Base-by-base conservation (phyloP, 139 green algal species). In the Prasinococcaceae sp. region DNA sequence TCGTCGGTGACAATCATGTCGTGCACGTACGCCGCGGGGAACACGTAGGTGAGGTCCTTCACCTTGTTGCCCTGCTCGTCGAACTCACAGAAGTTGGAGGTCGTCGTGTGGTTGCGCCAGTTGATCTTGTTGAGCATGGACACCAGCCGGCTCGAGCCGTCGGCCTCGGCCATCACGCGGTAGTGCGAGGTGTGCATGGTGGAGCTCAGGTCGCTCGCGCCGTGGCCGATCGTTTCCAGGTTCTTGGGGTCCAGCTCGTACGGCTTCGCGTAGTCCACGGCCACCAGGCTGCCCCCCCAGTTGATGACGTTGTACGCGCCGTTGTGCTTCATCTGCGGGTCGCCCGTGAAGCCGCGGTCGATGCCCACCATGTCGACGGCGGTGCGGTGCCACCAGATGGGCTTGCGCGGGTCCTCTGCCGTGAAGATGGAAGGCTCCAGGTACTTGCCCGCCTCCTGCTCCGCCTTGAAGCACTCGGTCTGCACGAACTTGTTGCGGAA, bases 401-500 rank as follows among this genome's bases (percentile, higher is more conserved):
- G n/a, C n/a, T n/a, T n/a, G 28, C 61, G 46, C n/a, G 61, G 61
- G 51, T 70, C 61, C 36, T 44, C 19, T 22, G 43, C 61, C 24
- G 61, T 63, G 33, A 70, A 70, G 26, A 70, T 70, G 28, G 55
- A 65, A 2, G 44, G 44, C 32, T 54, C 28, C 17, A 37, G 39
- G 35, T 52, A 70, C 20, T 53, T 46, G 29, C 32, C 61, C 3
- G n/a, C 32, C 37, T 65, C 32, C 32, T 70, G 55, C 32, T 70
- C 61, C 17, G 53, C 23, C 20, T 53, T 30, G 20, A 70, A 65
- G 24, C 53, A 27, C 26, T 58, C 45, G 6, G 61, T 70, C 8
- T 32, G 43, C 12, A 70, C 61, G 20, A 70, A 70, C 30, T 70
- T 70, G 37, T 70, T 70, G 29, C 61, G 61, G 39, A 70, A 70